Evolutionary conservation across 768 basidiomycete species (phyloP), one percentile per base, ranked within the genome.

Genomic region (Arthromyces matolae): DNA sequence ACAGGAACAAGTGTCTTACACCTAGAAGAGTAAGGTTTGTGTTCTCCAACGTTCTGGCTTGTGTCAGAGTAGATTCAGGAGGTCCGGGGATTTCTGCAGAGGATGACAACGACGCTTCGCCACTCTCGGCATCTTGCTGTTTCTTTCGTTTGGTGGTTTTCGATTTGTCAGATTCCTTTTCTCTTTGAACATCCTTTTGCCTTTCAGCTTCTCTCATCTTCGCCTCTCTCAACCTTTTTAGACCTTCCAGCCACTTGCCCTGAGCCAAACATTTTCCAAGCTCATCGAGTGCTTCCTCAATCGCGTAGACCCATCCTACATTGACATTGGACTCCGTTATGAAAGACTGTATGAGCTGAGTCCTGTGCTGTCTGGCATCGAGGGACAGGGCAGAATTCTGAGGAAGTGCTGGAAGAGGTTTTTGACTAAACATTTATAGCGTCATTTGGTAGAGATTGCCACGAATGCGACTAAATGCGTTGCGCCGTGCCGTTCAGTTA

Each of bases 1-100:
- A 81, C 3, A 86, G 63, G 5, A 84, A 59, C 1, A 85, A 59
- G 55, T 81, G 80, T 27, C 68, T 73, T 19, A 66, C 50, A 4
- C 51, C 27, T 9, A 22, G 57, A 19, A 60, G 51, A 37, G n/a
- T n/a, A n/a, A n/a, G n/a, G n/a, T n/a, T n/a, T n/a, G n/a, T n/a
- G n/a, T n/a, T n/a, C n/a, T n/a, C n/a, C n/a, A n/a, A n/a, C n/a
- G n/a, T n/a, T n/a, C n/a, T n/a, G n/a, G n/a, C n/a, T n/a, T n/a
- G n/a, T n/a, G n/a, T n/a, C n/a, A n/a, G n/a, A n/a, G n/a, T n/a
- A n/a, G n/a, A n/a, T n/a, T n/a, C n/a, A n/a, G n/a, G n/a, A n/a
- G n/a, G n/a, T n/a, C n/a, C 23, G 55, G 51, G 10, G 60, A 54
- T 14, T 72, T 63, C 4, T 60, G 62, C 9, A 57, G 48, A 0